Conservation (phyloP, 2,329 filamentous ascomycete genomes). For the Verticillium nonalfalfae region DNA sequence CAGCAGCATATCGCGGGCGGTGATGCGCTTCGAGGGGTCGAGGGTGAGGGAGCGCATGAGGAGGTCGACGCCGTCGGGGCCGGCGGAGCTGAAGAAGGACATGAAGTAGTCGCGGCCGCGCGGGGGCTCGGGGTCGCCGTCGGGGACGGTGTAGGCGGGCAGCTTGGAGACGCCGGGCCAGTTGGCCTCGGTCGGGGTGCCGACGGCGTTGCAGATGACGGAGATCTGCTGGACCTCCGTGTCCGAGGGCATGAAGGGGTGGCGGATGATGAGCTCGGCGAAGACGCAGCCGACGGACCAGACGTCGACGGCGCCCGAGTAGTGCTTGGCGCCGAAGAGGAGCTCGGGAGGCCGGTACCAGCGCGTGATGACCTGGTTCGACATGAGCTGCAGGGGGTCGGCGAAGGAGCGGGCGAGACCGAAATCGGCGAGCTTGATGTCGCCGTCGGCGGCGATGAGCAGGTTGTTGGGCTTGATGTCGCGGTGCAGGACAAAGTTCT, state of each 20-base stretch:
- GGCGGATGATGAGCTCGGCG: conserved; percentile 78
- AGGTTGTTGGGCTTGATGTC: conserved; percentile 99
- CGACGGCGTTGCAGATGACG: conserved; percentile 78
- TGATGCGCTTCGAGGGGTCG: conserved; percentile 80
- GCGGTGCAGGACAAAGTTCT: conserved; percentile 87
- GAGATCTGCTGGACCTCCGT: conserved; percentile 82
- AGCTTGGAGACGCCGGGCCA: conserved; percentile 89
- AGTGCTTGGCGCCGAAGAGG: conserved; percentile 83
- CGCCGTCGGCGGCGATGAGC: conserved; percentile 85
- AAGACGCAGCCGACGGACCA: conserved; percentile 94
- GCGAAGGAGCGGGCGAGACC: conserved; percentile 86
- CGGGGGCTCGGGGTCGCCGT: conserved; percentile 46
- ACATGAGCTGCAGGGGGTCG: conserved; percentile 86
- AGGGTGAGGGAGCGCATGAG: conserved; percentile 78
- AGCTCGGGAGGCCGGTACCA: conserved; percentile 97
- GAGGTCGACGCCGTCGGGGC: conserved; percentile 77
- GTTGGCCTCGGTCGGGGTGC: conserved; percentile 86
- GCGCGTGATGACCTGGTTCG: conserved; percentile 87
- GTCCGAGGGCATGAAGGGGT: conserved; percentile 77
- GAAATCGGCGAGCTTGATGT: conserved; percentile 96
- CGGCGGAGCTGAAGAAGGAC: conserved; percentile 71
- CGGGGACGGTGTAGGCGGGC: conserved; percentile 70
- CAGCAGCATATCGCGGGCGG: conserved; percentile 64
- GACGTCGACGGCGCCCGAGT: conserved; percentile 84
- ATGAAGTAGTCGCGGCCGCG: conserved; percentile 68